Conservation (phyloP, 352 stramenopile species). For the Phytopythium ostracodes region DNA sequence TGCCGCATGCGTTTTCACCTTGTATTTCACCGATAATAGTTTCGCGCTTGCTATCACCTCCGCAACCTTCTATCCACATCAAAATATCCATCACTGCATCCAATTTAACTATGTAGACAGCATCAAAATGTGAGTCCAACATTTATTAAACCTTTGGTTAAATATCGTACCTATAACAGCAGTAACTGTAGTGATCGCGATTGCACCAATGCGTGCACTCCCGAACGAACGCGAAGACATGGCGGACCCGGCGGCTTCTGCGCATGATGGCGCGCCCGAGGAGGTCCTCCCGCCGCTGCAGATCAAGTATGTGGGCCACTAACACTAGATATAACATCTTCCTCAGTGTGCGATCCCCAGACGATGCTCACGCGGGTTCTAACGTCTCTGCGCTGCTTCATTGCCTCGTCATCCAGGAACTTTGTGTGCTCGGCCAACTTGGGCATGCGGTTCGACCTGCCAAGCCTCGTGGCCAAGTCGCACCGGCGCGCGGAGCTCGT, state of each 20-base stretch:
- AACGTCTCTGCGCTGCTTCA: neutral
- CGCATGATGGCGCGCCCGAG: conserved; percentile 9
- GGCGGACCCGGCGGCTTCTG: conserved; percentile 6
- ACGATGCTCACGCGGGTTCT: neutral
- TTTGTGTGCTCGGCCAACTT: conserved; percentile 79
- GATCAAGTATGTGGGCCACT: conserved; percentile 44
- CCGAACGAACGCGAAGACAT: neutral
- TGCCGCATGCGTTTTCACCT: neutral
- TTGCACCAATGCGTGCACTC: neutral
- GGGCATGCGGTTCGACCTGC: conserved; percentile 77
- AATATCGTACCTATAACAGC: neutral
- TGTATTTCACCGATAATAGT: conserved; percentile 4
- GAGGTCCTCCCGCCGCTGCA: conserved; percentile 33
- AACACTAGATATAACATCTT: neutral
- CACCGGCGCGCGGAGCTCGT: conserved; percentile 70
- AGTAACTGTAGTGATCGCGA: neutral
- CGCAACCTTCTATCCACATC: neutral
- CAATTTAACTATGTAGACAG: too few relatives aligned
- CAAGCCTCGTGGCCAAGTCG: conserved; percentile 67
- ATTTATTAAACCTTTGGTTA: neutral
- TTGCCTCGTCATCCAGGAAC: conserved; percentile 32
- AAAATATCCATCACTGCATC: too few relatives aligned
- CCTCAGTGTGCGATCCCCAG: neutral
- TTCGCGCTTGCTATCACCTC: conserved; percentile 1
- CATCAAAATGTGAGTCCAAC: too few relatives aligned